Conservation (phyloP, 2,329 filamentous ascomycete species). For the Sarocladiaceae sp. region DNA sequence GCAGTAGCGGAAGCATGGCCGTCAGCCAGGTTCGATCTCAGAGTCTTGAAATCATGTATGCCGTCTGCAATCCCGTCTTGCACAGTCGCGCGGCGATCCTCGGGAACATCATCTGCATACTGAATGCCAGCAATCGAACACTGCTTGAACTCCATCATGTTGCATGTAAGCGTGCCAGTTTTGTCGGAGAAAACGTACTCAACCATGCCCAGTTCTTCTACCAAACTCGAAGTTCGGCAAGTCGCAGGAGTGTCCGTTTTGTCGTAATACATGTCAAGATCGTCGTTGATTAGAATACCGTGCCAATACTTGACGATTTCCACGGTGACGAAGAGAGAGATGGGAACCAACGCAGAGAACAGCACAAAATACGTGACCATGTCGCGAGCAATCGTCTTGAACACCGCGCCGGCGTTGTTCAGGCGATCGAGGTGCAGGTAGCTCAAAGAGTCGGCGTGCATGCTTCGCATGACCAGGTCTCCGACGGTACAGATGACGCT, state of each 20-base stretch:
- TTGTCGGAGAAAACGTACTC: slow-evolving; percentile 99
- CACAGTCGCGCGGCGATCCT: slow-evolving; percentile 78
- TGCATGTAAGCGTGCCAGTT: slow-evolving; percentile 95
- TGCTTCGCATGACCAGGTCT: slow-evolving; percentile 73
- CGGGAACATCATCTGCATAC: slow-evolving; percentile 87
- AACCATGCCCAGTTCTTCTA: slow-evolving; percentile 96
- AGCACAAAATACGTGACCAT: slow-evolving; percentile 98
- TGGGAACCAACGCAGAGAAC: slow-evolving; percentile 93
- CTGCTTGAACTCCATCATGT: slow-evolving; percentile 98
- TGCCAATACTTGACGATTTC: slow-evolving; percentile 98
- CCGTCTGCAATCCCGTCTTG: slow-evolving; percentile 74
- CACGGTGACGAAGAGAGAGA: slow-evolving; percentile 95
- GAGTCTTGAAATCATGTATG: slow-evolving; percentile 77
- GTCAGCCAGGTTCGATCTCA: slow-evolving; percentile 63
- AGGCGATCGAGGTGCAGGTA: slow-evolving; percentile 69
- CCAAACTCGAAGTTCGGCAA: slow-evolving; percentile 91
- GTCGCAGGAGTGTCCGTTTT: slow-evolving; percentile 93
- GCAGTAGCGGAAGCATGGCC: slow-evolving; percentile 44
- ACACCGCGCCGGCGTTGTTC: slow-evolving; percentile 49
- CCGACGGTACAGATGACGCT: slow-evolving; percentile 90
- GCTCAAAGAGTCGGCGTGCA: slow-evolving; percentile 54
- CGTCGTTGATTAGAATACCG: slow-evolving; percentile 95
- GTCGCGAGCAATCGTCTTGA: slow-evolving; percentile 82
- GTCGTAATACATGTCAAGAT: slow-evolving; percentile 94
- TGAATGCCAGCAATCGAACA: slow-evolving; percentile 90